Percentiles rank a stretch among this genome's conserved stretches.
Conservation (phyloP, 73 alveolate genomes). For the Durusdinium trenchii region DNA sequence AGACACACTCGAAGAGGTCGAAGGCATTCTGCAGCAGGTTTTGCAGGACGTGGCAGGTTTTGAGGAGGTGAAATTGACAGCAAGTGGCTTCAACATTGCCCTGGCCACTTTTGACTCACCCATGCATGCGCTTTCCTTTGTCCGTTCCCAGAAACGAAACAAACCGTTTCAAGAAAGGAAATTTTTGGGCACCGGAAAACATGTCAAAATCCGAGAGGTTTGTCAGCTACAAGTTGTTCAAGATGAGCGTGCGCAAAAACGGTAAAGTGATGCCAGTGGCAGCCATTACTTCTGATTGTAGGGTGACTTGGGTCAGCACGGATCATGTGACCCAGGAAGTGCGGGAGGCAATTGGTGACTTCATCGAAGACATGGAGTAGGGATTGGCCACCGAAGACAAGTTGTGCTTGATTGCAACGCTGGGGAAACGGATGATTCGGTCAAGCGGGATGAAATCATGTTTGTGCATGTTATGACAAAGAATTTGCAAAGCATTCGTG, state of each 20-base stretch:
- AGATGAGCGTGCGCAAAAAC: not conserved
- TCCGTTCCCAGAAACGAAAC: not conserved
- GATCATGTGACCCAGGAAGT: not conserved
- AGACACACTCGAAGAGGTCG: not conserved
- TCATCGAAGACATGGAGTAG: conserved; percentile 57
- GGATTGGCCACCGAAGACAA: not conserved
- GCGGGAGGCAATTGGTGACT: not conserved
- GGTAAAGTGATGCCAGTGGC: conserved; percentile 4
- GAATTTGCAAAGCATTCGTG: not conserved
- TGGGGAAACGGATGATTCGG: not conserved
- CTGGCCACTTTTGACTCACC: not conserved
- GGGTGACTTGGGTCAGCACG: not conserved
- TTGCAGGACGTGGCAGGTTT: not conserved
- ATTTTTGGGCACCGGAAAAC: conserved; percentile 26
- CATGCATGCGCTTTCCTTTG: not conserved
- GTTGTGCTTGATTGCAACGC: not conserved
- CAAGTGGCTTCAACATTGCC: not conserved
- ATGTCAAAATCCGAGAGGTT: not conserved
- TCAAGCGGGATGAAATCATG: not conserved
- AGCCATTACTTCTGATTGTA: not conserved
- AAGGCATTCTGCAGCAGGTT: not conserved
- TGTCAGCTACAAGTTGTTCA: conserved; percentile 16
- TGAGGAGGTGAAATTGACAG: not conserved
- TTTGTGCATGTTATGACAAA: conserved; percentile 2
- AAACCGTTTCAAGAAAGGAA: not conserved